These are phyloP conservation scores for Sicyos edulis DNA, from an alignment of 306 rosid species.

Conservation along the genomic window DNA sequence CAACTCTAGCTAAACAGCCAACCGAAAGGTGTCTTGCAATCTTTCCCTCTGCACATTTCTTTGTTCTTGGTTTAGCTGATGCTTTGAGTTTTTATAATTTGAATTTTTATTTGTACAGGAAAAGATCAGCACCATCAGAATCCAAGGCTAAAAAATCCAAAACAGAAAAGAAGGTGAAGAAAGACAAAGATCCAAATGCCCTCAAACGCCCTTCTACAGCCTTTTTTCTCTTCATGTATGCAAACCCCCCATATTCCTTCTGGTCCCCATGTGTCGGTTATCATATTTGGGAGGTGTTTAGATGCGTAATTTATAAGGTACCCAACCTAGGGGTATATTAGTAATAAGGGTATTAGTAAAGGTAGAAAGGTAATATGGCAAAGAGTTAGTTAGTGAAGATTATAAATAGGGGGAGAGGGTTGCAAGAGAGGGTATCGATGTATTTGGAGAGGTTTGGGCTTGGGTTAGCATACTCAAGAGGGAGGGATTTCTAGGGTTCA, in stretches of 20 bases:
- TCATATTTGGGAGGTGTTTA: too few relatives aligned
- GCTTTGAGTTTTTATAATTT: too few relatives aligned
- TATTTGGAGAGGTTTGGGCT: too few relatives aligned
- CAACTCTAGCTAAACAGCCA: constrained; percentile 40
- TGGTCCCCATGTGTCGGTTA: not conserved
- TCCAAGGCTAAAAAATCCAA: constrained; percentile 54
- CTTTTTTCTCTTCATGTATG: constrained; percentile 73
- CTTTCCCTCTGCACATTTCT: not conserved
- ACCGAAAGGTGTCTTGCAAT: constrained; percentile 36
- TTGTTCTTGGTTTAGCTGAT: not conserved
- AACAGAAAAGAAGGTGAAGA: constrained; percentile 39
- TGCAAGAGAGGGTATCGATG: too few relatives aligned
- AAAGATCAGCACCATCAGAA: constrained; percentile 43
- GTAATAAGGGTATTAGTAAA: too few relatives aligned
- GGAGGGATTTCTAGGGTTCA: too few relatives aligned
- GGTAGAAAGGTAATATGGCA: too few relatives aligned
- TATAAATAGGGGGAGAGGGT: too few relatives aligned
- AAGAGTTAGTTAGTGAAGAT: too few relatives aligned
- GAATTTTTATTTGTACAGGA: constrained; percentile 27
- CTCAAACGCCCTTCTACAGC: constrained; percentile 88
- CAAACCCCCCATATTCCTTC: not conserved
- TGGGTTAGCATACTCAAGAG: too few relatives aligned
- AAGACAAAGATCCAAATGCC: constrained; percentile 55
- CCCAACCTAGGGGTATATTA: too few relatives aligned
- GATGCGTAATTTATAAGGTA: too few relatives aligned